These are phyloP conservation scores for Dactylis glomerata DNA, from an alignment of 176 grass and related monocot species.

Conservation along the genomic window DNA sequence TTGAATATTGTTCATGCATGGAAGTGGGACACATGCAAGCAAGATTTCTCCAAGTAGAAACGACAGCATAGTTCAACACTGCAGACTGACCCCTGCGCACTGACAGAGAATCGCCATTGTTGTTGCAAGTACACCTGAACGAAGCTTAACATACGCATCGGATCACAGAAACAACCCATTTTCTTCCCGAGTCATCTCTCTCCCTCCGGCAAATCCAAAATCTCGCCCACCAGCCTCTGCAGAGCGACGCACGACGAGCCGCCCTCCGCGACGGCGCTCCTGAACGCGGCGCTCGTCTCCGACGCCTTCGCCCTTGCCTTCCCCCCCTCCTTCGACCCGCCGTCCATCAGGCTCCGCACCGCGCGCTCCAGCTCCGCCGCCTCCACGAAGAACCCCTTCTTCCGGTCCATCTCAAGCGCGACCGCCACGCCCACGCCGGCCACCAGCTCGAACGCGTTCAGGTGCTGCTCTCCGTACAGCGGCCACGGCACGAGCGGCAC, in stretches of 20 bases:
- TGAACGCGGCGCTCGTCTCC: conserved; percentile 3
- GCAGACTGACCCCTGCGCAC: background rate
- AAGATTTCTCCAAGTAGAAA: background rate
- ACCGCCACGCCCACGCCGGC: conserved; percentile 4
- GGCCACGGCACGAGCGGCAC: conserved; percentile 17
- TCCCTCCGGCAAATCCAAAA: background rate
- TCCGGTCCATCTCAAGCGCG: background rate
- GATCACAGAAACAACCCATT: too few species aligned
- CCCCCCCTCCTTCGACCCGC: conserved; percentile 3
- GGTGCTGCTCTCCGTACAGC: conserved; percentile 17
- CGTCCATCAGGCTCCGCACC: conserved; percentile 32
- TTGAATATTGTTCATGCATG: background rate
- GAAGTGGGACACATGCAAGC: background rate
- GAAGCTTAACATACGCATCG: too few species aligned
- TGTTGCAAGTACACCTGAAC: too few species aligned
- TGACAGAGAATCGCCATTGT: background rate
- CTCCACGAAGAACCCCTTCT: background rate
- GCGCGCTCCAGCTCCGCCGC: conserved; percentile 34
- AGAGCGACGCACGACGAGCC: conserved; percentile 4
- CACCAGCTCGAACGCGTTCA: conserved; percentile 45
- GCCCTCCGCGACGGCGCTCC: background rate
- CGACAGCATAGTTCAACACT: background rate
- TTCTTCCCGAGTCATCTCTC: background rate
- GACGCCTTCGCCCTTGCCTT: conserved; percentile 19
- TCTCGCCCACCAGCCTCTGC: background rate